phyloP scores from a whole-genome alignment of 2,329 filamentous ascomycete species.

The Rhinocladiella similis region DNA sequence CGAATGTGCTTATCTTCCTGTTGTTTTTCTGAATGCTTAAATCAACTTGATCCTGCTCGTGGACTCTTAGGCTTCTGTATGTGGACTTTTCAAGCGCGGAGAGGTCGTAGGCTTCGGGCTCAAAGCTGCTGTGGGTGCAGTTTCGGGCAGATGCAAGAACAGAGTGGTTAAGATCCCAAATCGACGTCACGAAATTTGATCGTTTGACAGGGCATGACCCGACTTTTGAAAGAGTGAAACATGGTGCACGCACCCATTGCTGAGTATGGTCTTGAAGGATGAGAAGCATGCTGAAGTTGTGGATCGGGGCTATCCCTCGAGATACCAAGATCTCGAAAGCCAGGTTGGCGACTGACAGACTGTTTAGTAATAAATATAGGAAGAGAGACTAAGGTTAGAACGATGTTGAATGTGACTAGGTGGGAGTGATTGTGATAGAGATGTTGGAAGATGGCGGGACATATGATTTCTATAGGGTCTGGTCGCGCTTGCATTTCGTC shows the following conservation, averaged over 20 bases:
- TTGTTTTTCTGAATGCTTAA: neutral
- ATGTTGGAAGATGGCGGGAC: neutral
- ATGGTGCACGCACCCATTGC: neutral
- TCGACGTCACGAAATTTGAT: no score
- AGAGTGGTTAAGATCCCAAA: no score
- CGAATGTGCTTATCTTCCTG: conserved; percentile 4
- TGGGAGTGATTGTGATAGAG: neutral
- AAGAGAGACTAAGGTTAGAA: conserved; percentile 1
- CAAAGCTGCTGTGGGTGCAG: no score
- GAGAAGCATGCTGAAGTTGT: conserved; percentile 4
- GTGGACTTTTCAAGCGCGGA: no score
- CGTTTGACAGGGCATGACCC: neutral
- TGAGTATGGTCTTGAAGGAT: neutral
- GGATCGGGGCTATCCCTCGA: conserved; percentile 18
- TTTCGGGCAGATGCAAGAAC: no score
- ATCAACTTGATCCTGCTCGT: neutral
- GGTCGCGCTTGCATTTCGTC: neutral
- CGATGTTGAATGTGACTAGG: neutral
- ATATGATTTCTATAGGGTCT: neutral
- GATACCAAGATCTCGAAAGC: conserved; percentile 24
- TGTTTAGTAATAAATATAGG: conserved; percentile 6
- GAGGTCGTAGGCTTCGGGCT: no score
- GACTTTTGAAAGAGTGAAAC: neutral
- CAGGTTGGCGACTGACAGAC: conserved; percentile 15
- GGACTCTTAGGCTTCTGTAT: no score